Base-by-base conservation (phyloP, 1,139 yeast genomes). In the Kurtzmaniella quercitrusa region DNA sequence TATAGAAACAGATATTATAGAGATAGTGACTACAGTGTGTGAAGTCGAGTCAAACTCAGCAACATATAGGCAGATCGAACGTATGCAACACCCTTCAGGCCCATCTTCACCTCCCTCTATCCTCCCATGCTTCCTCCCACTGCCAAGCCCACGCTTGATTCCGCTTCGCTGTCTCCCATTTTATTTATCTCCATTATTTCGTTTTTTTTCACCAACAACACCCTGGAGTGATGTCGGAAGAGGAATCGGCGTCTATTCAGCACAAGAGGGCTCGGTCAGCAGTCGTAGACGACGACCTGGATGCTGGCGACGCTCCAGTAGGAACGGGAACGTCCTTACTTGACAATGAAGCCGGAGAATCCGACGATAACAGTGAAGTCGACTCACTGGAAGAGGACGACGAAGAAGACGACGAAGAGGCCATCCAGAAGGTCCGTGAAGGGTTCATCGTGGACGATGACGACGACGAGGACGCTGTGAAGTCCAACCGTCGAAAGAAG, bases 381-480 rank as follows among this genome's bases (percentile, higher is more conserved):
- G 88, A 82, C 50, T 84, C 88, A 10, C 82, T 89, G 18, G 88
- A 83, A 33, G 89, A 82, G 47, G 91, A 84, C 46, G 90, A 84
- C 34, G 81, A 79, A 39, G 91, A 84, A 14, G 85, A 81, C 23
- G 88, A 83, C 54, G 91, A 82, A 58, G 93, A 85, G 49, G 93
- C 85, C 51, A 79, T 82, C 40, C 70, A 79, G 51, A 77, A 81
- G 62, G 84, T 91, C 37, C 81, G 93, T 45, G 96, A 89, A 52
- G 98, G 97, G 0, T 90, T 91, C 64, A 91, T 91, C 58, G 97
- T 90, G 11, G 97, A 89, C 55, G 96, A 89, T 54, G 95, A 85
- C 43, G 94, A 82, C 24, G 88, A 79, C 15, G 82, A 67, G 12
- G 77, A 66, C 14, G 72, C 61, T 33, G 72, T 69, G 4, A 76